phyloP scores from a whole-genome alignment of 441 rosid species.

The Populus hybrid region DNA sequence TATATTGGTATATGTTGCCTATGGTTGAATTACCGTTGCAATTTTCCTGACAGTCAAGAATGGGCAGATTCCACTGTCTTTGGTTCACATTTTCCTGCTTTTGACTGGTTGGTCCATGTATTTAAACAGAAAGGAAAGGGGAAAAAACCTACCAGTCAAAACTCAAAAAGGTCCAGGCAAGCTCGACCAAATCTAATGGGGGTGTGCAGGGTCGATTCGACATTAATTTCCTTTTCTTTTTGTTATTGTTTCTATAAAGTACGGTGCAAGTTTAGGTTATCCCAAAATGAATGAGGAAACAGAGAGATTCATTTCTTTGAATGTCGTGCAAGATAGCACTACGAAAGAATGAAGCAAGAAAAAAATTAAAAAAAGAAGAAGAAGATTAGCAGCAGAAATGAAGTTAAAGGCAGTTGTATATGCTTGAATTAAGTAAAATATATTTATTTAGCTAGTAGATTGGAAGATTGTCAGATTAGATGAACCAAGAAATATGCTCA shows the following conservation, averaged over 20 bases:
- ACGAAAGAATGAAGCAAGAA: neutral
- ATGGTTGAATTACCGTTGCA: neutral
- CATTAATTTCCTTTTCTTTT: neutral
- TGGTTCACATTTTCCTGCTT: neutral
- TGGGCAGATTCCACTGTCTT: neutral
- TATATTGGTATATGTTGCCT: neutral
- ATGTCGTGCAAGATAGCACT: neutral
- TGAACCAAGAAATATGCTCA: conserved; percentile 23
- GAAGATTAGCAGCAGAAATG: neutral
- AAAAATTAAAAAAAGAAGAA: neutral
- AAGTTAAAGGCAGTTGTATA: no score
- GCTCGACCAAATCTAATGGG: neutral
- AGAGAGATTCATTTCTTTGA: neutral
- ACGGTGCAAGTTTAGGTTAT: neutral
- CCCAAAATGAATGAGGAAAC: neutral
- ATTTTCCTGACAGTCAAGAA: neutral
- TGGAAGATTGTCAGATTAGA: neutral
- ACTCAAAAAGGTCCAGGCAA: neutral
- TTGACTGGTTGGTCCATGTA: conserved; percentile 26
- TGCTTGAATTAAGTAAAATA: neutral
- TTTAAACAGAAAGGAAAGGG: neutral
- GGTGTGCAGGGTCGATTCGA: neutral
- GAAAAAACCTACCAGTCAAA: conserved; percentile 19
- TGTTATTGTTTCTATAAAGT: no score
- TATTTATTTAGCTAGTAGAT: neutral